Conservation (phyloP, 257 asterid genomes). For the Fraxinus pennsylvanica region DNA sequence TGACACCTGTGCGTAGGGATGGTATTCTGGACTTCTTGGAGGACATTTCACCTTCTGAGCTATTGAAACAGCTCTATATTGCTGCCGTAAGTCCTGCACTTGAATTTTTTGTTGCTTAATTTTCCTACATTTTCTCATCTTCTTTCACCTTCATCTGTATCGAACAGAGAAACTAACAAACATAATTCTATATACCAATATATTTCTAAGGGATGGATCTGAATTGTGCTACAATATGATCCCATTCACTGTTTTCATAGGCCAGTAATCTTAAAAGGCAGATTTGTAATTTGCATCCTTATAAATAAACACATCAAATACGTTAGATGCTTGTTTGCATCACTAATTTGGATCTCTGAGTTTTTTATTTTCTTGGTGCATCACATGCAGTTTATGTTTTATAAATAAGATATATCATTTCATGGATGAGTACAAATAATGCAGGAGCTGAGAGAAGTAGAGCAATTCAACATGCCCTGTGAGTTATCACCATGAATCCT, state of each 20-base stretch:
- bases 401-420: neutral
- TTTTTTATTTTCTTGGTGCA: neutral
- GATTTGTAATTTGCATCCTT: neutral
- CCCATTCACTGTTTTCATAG: neutral
- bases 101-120: neutral
- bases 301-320: neutral
- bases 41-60: slow-evolving; percentile 69
- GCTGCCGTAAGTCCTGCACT: slow-evolving; percentile 64
- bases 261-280: neutral
- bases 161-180: neutral
- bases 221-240: neutral
- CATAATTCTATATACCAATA: slow-evolving; percentile 2
- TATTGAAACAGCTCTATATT: slow-evolving; percentile 82
- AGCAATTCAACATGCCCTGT: neutral
- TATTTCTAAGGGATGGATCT: slow-evolving; percentile 14
- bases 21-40: slow-evolving; percentile 73
- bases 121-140: neutral
- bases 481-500: neutral
- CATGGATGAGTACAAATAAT: neutral
- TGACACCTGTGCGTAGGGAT: slow-evolving; percentile 57
- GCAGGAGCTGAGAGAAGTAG: neutral
- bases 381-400: neutral
- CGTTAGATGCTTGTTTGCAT: slow-evolving; percentile 4
- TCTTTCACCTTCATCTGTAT: slow-evolving; percentile 10
- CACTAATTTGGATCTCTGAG: neutral